These are phyloP conservation scores for Gynostemma pentaphyllum DNA, from an alignment of 306 rosid genomes.

Conservation along the genomic window DNA sequence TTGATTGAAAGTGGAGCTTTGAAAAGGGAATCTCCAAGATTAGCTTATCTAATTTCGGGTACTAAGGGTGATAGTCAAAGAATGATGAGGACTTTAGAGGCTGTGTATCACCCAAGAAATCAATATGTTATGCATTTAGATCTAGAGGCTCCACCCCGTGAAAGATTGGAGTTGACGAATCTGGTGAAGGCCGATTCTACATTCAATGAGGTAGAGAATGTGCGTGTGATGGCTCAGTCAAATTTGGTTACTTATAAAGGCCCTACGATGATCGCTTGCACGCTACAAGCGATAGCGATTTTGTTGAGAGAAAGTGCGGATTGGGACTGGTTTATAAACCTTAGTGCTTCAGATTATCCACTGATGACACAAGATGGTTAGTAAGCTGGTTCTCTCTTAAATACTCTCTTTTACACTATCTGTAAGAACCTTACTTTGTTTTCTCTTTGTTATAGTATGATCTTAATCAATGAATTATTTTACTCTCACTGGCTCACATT, in stretches of 20 bases:
- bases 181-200: constrained; percentile 73
- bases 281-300: constrained; percentile 90
- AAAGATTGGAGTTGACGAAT: constrained; percentile 80
- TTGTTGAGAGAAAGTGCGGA: constrained; percentile 65
- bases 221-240: constrained; percentile 66
- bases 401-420: neutral
- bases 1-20: constrained; percentile 13
- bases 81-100: constrained; percentile 90
- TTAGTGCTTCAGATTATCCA: constrained; percentile 98
- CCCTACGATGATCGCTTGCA: constrained; percentile 96
- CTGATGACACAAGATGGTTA: constrained; percentile 93
- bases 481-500: no score
- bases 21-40: constrained; percentile 47
- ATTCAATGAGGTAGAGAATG: constrained; percentile 76
- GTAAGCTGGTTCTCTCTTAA: constrained; percentile 18
- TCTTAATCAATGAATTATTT: no score
- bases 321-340: constrained; percentile 89
- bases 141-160: constrained; percentile 98
- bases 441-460: no score
- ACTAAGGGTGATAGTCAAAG: constrained; percentile 93
- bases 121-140: constrained; percentile 86
- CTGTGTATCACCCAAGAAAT: constrained; percentile 88
- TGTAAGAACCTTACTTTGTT: no score
- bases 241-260: constrained; percentile 97
- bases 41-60: constrained; percentile 92